Evolutionary conservation across 2,329 filamentous ascomycete genomes (phyloP), one percentile per base, ranked within the genome.

Genomic region (Trichoderma aggressivum): DNA sequence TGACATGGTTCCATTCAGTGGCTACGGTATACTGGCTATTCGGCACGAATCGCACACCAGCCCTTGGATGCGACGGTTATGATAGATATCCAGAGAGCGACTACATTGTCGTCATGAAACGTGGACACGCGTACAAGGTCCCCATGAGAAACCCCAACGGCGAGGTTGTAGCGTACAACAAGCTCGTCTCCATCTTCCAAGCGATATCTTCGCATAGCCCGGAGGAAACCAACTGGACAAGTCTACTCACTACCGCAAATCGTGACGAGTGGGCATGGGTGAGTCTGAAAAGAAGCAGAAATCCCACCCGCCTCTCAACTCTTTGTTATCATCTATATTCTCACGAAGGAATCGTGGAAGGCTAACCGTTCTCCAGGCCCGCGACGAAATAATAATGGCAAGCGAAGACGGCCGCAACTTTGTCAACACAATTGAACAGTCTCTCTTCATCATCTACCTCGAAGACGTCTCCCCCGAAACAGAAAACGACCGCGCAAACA

Each of bases 241-340:
- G 71, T 32, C 36, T 74, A 12, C 53, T 74, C 4, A 72, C 68
- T 10, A 66, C 67, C n/a, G 71, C 65, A n/a, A 50, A 72, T 26
- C 71, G 72, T 3, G 56, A 71, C n/a, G 55, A 65, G 14, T 74
- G 72, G 72, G 71, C 72, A 34, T 59, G 43, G 58, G 72, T 73
- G 47, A 64, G 72, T 61, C 21, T 8, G 1, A 11, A n/a, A n/a
- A n/a, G n/a, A n/a, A n/a, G n/a, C n/a, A n/a, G n/a, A n/a, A n/a
- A n/a, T n/a, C n/a, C n/a, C n/a, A n/a, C n/a, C n/a, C n/a, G n/a
- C n/a, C n/a, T n/a, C n/a, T n/a, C n/a, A n/a, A n/a, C n/a, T n/a
- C n/a, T n/a, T n/a, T n/a, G n/a, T 26, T 4, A n/a, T 26, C 3
- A 0, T 32, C 18, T 11, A n/a, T 18, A 1, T 59, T 21, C 0